Evolutionary conservation across 2,329 filamentous ascomycete genomes (phyloP).

Genomic region (Cercospora brassicicola): DNA sequence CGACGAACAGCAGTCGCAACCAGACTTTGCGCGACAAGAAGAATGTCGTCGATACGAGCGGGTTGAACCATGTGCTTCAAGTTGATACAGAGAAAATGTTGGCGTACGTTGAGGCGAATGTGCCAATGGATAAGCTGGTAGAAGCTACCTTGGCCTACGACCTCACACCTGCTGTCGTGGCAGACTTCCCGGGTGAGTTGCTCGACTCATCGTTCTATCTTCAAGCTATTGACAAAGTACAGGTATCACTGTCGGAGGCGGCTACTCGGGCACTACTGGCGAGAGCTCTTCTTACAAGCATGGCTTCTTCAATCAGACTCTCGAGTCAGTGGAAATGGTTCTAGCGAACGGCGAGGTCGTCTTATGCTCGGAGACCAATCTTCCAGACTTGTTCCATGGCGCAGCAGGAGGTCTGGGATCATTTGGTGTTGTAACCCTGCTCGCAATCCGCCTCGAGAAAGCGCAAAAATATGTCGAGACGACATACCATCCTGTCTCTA

Average conservation of each 20-base stretch:
- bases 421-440: slow-evolving; percentile 62
- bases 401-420: slow-evolving; percentile 67
- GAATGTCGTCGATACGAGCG: slow-evolving; percentile 65
- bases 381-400: slow-evolving; percentile 63
- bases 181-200: slow-evolving; percentile 61
- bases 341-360: slow-evolving; percentile 61
- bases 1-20: slow-evolving; percentile 72
- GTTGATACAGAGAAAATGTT: slow-evolving; percentile 57
- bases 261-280: slow-evolving; percentile 66
- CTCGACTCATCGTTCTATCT: too few species aligned
- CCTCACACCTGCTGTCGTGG: slow-evolving; percentile 65
- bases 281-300: slow-evolving; percentile 69
- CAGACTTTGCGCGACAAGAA: slow-evolving; percentile 37
- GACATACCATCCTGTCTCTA: slow-evolving; percentile 48
- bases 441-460: slow-evolving; percentile 50
- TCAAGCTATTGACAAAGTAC: neutral
- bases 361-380: slow-evolving; percentile 55
- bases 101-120: slow-evolving; percentile 67
- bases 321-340: slow-evolving; percentile 65
- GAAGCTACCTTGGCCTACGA: slow-evolving; percentile 56
- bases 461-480: slow-evolving; percentile 53
- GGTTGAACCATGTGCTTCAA: slow-evolving; percentile 62
- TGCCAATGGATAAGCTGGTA: slow-evolving; percentile 65
- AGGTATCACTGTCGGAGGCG: slow-evolving; percentile 68
- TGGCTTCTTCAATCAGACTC: slow-evolving; percentile 64